Conservation (phyloP, 441 rosid genomes). For the Populus tomentosa region DNA sequence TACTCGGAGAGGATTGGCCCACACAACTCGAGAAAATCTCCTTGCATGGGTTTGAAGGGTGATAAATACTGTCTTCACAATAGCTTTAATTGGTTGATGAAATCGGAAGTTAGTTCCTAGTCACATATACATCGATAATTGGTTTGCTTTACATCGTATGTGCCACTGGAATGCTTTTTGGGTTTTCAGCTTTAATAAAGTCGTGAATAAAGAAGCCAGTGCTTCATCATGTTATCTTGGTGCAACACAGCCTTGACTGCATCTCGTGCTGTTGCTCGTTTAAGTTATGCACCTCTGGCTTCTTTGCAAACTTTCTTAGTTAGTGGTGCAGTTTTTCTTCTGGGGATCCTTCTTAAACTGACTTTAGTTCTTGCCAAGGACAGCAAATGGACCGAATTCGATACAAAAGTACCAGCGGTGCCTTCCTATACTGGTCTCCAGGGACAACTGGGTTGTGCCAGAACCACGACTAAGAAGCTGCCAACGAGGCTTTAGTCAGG, state of each 20-base stretch:
- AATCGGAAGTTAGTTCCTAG: not conserved
- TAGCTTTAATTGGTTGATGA: not conserved
- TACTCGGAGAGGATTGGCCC: slow-evolving; percentile 77
- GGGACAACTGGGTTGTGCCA: slow-evolving; percentile 15
- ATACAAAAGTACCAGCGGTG: slow-evolving; percentile 21
- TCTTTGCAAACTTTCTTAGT: slow-evolving; percentile 53
- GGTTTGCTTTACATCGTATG: slow-evolving; percentile 68
- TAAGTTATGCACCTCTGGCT: slow-evolving; percentile 74
- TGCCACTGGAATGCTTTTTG: slow-evolving; percentile 83
- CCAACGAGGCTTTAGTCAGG: slow-evolving; percentile 45
- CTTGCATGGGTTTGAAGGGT: slow-evolving; percentile 11
- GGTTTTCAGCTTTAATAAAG: slow-evolving; percentile 77
- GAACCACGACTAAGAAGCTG: slow-evolving; percentile 27
- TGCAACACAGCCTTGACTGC: slow-evolving; percentile 53
- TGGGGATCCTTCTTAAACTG: slow-evolving; percentile 61
- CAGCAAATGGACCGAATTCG: slow-evolving; percentile 44
- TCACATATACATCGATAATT: not conserved
- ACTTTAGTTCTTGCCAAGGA: slow-evolving; percentile 42
- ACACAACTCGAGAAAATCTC: slow-evolving; percentile 59
- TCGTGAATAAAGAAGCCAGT: slow-evolving; percentile 71
- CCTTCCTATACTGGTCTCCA: not conserved
- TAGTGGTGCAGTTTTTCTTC: slow-evolving; percentile 44
- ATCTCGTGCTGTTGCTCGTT: slow-evolving; percentile 60
- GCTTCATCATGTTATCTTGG: slow-evolving; percentile 71
- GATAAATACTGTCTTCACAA: not conserved